Percentiles rank a stretch among this genome's conserved stretches.
Conservation (phyloP, 352 stramenopile species). For the Pythium periplocum region DNA sequence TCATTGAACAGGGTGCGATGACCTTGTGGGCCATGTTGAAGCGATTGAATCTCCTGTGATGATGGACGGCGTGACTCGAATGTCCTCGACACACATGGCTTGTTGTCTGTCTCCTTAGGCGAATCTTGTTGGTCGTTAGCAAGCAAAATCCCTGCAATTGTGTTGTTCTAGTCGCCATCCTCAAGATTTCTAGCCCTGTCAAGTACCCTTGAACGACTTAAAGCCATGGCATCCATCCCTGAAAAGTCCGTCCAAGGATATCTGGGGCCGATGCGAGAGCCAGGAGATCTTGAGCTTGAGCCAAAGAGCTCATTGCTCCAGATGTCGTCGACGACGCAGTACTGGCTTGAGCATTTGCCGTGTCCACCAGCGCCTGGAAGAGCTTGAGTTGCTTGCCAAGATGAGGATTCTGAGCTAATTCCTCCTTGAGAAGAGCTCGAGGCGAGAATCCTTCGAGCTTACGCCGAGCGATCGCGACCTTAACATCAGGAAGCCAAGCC, state of each 20-base stretch:
- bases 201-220: slow-evolving; percentile 9
- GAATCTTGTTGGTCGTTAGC: too few species aligned
- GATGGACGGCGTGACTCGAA: too few species aligned
- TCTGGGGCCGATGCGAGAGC: slow-evolving; percentile 75
- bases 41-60: too few species aligned
- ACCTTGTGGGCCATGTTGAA: too few species aligned
- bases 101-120: too few species aligned
- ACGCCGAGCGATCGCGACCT: slow-evolving; percentile 65
- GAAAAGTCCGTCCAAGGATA: slow-evolving; percentile 73
- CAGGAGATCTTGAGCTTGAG: slow-evolving; percentile 83
- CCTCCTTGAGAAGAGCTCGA: slow-evolving; percentile 61
- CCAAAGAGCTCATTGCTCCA: slow-evolving; percentile 38
- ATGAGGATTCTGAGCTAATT: slow-evolving; percentile 64
- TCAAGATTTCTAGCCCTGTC: too few species aligned
- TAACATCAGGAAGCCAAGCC: slow-evolving; percentile 68
- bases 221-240: slow-evolving; percentile 82
- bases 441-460: slow-evolving; percentile 78
- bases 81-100: too few species aligned
- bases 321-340: slow-evolving; percentile 12
- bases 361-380: slow-evolving; percentile 57
- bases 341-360: slow-evolving; percentile 6
- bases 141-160: too few species aligned
- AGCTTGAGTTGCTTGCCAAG: slow-evolving; percentile 45
- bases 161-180: too few species aligned
- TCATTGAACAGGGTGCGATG: too few species aligned